Base-by-base conservation (phyloP, 306 rosid species). In the Datisca glomerata region DNA sequence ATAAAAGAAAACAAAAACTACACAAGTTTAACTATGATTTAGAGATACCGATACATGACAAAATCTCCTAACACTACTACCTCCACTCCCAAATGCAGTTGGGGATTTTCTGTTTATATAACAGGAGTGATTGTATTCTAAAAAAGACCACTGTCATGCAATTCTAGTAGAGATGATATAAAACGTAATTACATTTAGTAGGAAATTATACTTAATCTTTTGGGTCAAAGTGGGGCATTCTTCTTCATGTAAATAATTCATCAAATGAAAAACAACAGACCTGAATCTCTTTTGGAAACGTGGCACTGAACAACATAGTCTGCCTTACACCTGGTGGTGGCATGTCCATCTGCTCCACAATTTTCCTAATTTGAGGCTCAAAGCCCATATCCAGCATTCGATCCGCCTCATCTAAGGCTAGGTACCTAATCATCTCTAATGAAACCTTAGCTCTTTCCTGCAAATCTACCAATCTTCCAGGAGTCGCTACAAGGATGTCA, bases 311-410 rank as follows among this genome's bases (percentile, higher is more conserved):
- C 35, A 84, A 67, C 81, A 79, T 57, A 2, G 95, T 84, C 56
- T 84, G 95, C 35, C 95, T 65, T 56, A 45, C 47, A 59, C 92
- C 86, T 7, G 63, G 74, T 11, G 74, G 82, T 65, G 94, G 94
- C 94, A 84, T 84, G 67, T 79, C 94, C 84, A 76, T 73, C 66
- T 84, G 83, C 29, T 84, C 74, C 52, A 84, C 94, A 28, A 84
- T 79, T 50, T 73, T 79, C 53, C 94, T 77, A 33, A 84, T 84
- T 70, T 84, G 93, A 60, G 95, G 95, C 67, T 84, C 95, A 66
- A 84, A 84, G 47, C 95, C 95, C 95, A 84, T 84, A 59, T 84
- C 95, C 61, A 84, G 76, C 95, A 84, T 84, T 56, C 95, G 69
- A 61, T 84, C 93, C 33, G 95, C 95, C 72, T 84, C 95, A 34